Evolutionary conservation across 2,329 filamentous ascomycete genomes (phyloP).

Genomic region (Hymenoscyphus albidus): DNA sequence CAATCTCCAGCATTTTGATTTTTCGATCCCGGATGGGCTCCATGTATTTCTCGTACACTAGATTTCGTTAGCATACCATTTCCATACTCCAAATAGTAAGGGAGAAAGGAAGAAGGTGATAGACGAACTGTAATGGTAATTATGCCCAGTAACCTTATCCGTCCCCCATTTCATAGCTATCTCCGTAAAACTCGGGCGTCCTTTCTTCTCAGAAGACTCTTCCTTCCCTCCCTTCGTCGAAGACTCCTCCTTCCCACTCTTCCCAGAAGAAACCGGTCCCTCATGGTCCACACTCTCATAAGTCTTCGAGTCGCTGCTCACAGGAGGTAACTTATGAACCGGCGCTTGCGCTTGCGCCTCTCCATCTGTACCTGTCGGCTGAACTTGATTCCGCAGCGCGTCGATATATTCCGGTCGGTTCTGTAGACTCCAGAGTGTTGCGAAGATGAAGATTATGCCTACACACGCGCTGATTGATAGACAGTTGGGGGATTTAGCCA

Average conservation of each 20-base stretch:
- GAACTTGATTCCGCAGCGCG: background rate
- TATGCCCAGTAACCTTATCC: background rate
- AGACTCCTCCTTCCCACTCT: background rate
- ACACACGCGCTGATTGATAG: conserved; percentile 1
- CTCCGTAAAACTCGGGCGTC: background rate
- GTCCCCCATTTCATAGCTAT: background rate
- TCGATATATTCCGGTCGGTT: background rate
- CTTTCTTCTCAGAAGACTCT: too few relatives aligned
- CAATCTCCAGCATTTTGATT: conserved; percentile 9
- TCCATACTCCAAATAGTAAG: too few relatives aligned
- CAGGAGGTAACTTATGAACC: too few relatives aligned
- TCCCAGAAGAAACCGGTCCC: background rate
- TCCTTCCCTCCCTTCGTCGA: too few relatives aligned
- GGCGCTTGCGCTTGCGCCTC: too few relatives aligned
- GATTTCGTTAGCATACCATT: background rate
- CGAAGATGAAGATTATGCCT: conserved; percentile 2
- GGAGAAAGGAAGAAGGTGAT: too few relatives aligned
- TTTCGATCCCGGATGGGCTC: conserved; percentile 6
- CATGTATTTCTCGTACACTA: conserved; percentile 10
- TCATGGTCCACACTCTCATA: background rate
- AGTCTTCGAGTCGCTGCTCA: background rate
- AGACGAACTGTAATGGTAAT: background rate
- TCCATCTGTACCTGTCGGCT: too few relatives aligned
- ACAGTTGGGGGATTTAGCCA: conserved; percentile 3
- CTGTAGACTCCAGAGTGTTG: conserved; percentile 6